These are phyloP conservation scores for Endocarpon pusillum DNA, from an alignment of 495 filamentous ascomycete species.

Conservation along the genomic window DNA sequence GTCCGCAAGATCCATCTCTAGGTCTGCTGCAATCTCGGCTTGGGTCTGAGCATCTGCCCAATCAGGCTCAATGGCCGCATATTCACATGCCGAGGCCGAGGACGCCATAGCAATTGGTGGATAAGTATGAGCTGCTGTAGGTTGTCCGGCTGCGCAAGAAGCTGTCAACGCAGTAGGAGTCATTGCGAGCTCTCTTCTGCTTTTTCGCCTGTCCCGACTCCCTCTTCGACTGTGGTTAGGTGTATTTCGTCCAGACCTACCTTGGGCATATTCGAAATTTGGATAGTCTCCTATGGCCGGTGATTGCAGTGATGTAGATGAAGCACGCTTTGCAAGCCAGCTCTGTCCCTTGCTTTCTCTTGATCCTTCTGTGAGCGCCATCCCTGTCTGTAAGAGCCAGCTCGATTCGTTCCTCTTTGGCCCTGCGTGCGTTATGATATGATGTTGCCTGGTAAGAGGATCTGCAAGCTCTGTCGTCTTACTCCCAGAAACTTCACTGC, in stretches of 20 bases:
- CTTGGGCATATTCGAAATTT: neutral
- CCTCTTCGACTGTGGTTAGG: neutral
- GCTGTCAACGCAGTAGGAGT: neutral
- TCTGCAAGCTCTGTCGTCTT: no score
- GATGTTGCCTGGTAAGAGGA: no score
- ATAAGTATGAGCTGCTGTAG: neutral
- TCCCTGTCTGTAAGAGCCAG: slow-evolving; percentile 60
- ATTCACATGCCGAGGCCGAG: neutral
- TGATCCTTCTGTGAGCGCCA: slow-evolving; percentile 48
- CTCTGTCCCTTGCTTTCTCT: slow-evolving; percentile 64
- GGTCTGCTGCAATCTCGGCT: neutral
- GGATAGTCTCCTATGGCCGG: neutral
- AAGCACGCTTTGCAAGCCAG: slow-evolving; percentile 58
- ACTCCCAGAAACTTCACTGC: no score
- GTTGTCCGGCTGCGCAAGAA: neutral
- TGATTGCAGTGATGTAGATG: slow-evolving; percentile 33
- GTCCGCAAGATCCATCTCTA: slow-evolving; percentile 1
- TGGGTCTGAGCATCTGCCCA: neutral
- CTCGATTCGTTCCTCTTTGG: neutral
- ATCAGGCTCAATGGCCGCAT: neutral
- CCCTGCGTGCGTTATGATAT: slow-evolving; percentile 3
- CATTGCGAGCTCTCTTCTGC: neutral
- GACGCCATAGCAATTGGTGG: neutral
- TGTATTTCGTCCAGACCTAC: slow-evolving; percentile 1
- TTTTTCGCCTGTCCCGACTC: neutral